phyloP scores from a whole-genome alignment of 2,329 filamentous ascomycete genomes.

The Claviceps sp. region DNA sequence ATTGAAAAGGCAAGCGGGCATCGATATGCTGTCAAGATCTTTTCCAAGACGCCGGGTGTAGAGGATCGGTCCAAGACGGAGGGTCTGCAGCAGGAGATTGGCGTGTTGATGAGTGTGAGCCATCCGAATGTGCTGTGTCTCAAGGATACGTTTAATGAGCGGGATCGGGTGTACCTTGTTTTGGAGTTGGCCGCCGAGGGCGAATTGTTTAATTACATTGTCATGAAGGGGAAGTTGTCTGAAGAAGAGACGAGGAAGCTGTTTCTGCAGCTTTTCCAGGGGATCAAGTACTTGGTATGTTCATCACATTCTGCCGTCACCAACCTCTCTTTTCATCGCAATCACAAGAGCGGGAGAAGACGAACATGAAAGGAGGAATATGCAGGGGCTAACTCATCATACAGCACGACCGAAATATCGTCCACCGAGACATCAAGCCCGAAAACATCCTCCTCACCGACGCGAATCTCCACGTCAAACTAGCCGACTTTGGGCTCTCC shows the following conservation, averaged over 20 bases:
- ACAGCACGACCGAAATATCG: slow-evolving; percentile 92
- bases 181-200: slow-evolving; percentile 84
- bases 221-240: slow-evolving; percentile 75
- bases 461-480: slow-evolving; percentile 72
- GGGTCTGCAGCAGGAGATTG: slow-evolving; percentile 87
- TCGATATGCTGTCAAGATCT: slow-evolving; percentile 86
- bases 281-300: slow-evolving; percentile 84
- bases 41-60: slow-evolving; percentile 70
- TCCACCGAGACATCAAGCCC: slow-evolving; percentile 94
- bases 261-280: slow-evolving; percentile 84
- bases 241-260: slow-evolving; percentile 77
- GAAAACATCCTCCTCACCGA: slow-evolving; percentile 89
- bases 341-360: too few relatives aligned
- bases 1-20: slow-evolving; percentile 73
- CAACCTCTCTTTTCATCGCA: background rate
- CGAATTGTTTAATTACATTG: slow-evolving; percentile 91
- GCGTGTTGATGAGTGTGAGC: slow-evolving; percentile 91
- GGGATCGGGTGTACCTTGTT: slow-evolving; percentile 79
- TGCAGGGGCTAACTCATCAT: background rate
- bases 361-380: background rate
- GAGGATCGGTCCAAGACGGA: slow-evolving; percentile 77
- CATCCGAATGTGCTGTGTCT: slow-evolving; percentile 87
- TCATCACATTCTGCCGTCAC: background rate
- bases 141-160: slow-evolving; percentile 90
- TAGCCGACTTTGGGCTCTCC: slow-evolving; percentile 91